Evolutionary conservation across 2,329 filamentous ascomycete genomes (phyloP).

Genomic region (Sarocladiaceae sp.): DNA sequence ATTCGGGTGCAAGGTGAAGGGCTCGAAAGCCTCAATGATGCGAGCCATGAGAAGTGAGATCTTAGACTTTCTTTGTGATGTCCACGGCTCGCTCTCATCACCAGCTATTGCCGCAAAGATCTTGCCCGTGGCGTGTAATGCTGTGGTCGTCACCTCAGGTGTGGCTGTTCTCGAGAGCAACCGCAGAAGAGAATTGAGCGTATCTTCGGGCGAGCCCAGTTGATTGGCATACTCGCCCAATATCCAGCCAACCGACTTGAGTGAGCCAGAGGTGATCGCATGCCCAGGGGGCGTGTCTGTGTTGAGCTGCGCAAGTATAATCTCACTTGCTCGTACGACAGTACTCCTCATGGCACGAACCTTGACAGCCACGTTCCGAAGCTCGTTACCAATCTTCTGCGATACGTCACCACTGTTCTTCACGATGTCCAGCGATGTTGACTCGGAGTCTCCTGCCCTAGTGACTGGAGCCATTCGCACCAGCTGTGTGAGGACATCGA

Average conservation of each 20-base stretch:
- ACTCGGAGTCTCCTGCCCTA: slow-evolving; percentile 31
- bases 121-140: slow-evolving; percentile 80
- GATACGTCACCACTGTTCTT: slow-evolving; percentile 41
- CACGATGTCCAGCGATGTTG: slow-evolving; percentile 16
- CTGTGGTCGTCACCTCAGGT: slow-evolving; percentile 66
- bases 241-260: slow-evolving; percentile 77
- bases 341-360: slow-evolving; percentile 76
- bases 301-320: slow-evolving; percentile 57
- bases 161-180: slow-evolving; percentile 49
- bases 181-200: slow-evolving; percentile 69
- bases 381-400: slow-evolving; percentile 71
- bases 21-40: slow-evolving; percentile 75
- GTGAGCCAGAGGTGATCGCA: slow-evolving; percentile 54
- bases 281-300: slow-evolving; percentile 48
- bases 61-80: slow-evolving; percentile 63
- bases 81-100: slow-evolving; percentile 62
- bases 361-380: slow-evolving; percentile 86
- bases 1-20: slow-evolving; percentile 71
- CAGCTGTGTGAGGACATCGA: slow-evolving; percentile 81
- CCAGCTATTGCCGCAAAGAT: slow-evolving; percentile 69
- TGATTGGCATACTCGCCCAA: slow-evolving; percentile 81
- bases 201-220: slow-evolving; percentile 62
- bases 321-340: slow-evolving; percentile 76
- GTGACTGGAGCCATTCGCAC: slow-evolving; percentile 61
- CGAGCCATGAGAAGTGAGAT: slow-evolving; percentile 73